A percentile compares a stretch with the other conserved stretches of the same genome.
phyloP scores from a whole-genome alignment of 2,329 filamentous ascomycete species.

The Colletotrichum limetticola region DNA sequence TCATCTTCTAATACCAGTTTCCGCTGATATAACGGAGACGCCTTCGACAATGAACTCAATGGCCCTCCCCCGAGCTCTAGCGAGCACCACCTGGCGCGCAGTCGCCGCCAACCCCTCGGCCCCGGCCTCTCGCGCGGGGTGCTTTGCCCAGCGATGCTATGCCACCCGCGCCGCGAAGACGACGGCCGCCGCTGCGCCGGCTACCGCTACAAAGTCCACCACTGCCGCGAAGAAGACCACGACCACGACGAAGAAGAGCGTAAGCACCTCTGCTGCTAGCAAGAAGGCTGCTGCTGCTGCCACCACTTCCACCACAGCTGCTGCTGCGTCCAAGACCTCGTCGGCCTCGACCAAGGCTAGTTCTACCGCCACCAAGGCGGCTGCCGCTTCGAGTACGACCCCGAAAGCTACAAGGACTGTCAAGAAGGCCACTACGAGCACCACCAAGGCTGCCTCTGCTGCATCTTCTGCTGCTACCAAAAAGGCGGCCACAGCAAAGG shows the following conservation, averaged over 20 bases:
- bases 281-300: constrained; percentile 9
- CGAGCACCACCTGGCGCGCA: constrained; percentile 14
- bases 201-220: not conserved
- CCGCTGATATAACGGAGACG: too few species aligned
- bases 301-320: not conserved
- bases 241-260: constrained; percentile 28
- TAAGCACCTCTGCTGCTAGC: constrained; percentile 19
- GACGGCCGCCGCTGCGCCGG: constrained; percentile 2
- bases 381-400: not conserved
- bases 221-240: constrained; percentile 8
- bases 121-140: not conserved
- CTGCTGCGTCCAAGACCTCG: not conserved
- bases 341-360: constrained; percentile 4
- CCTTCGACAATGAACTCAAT: constrained; percentile 5
- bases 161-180: constrained; percentile 20
- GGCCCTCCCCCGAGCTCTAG: constrained; percentile 13
- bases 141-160: constrained; percentile 29
- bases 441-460: not conserved
- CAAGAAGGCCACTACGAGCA: constrained; percentile 22
- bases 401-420: constrained; percentile 1
- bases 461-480: not conserved
- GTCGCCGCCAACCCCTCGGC: not conserved
- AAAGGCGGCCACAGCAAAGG: constrained; percentile 4
- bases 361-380: not conserved
- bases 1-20: not conserved